These are phyloP conservation scores for Yamadazyma buinensis DNA, from an alignment of 1,139 yeast species.

Conservation along the genomic window DNA sequence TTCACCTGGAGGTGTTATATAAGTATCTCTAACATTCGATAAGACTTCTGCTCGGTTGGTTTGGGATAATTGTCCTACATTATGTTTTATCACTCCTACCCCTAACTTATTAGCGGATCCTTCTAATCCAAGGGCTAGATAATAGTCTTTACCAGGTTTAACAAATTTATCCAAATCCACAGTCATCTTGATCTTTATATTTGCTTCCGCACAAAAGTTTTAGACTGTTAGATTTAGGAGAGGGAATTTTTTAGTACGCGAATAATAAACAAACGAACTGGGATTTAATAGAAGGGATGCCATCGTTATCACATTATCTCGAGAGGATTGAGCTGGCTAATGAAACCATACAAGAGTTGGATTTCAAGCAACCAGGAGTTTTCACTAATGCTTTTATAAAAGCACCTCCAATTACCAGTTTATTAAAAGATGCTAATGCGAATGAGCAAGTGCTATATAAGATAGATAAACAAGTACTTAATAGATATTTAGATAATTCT, in stretches of 20 bases:
- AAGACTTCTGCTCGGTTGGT: slow-evolving; percentile 69
- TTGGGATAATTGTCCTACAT: slow-evolving; percentile 45
- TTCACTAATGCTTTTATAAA: slow-evolving; percentile 62
- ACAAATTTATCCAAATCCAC: slow-evolving; percentile 38
- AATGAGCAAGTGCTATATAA: slow-evolving; percentile 51
- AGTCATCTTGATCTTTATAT: slow-evolving; percentile 9
- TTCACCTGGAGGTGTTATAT: slow-evolving; percentile 95
- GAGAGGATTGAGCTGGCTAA: slow-evolving; percentile 21
- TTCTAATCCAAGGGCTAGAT: slow-evolving; percentile 83
- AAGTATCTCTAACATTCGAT: slow-evolving; percentile 89
- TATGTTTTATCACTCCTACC: slow-evolving; percentile 83
- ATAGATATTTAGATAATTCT: background rate
- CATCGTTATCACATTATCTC: slow-evolving; percentile 22
- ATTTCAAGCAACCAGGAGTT: slow-evolving; percentile 53
- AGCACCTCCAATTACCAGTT: slow-evolving; percentile 53
- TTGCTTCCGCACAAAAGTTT: too few species aligned
- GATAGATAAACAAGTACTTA: slow-evolving; percentile 4
- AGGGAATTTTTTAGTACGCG: too few species aligned
- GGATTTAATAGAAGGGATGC: too few species aligned
- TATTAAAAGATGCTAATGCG: slow-evolving; percentile 56
- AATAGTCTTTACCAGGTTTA: slow-evolving; percentile 45
- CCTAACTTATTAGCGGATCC: slow-evolving; percentile 97
- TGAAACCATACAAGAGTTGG: slow-evolving; percentile 22
- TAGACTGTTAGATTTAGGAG: too few species aligned
- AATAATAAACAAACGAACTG: too few species aligned